Percentiles rank a stretch among this genome's conserved stretches.
Evolutionary conservation across 306 rosid species (phyloP).

Genomic region (Oxytropis ochrocephala): DNA sequence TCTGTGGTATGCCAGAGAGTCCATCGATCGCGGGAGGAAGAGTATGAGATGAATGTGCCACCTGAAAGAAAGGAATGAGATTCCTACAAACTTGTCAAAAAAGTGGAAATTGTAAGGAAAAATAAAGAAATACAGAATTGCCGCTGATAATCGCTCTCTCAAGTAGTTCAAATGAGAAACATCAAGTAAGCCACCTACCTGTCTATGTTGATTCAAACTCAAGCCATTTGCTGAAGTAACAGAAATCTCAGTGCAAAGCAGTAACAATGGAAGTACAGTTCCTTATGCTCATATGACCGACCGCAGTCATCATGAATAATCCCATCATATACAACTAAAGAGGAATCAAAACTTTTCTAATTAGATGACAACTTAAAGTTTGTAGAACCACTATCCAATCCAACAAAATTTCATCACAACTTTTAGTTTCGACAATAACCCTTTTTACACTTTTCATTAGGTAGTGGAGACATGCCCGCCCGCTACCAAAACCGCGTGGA

Average conservation of each 20-base stretch:
- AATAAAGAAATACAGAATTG: conserved; percentile 39
- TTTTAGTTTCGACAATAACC: conserved; percentile 33
- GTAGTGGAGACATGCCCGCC: conserved; percentile 65
- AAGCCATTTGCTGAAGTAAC: conserved; percentile 61
- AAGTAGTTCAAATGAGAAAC: conserved; percentile 68
- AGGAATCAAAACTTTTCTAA: neutral
- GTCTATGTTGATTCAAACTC: conserved; percentile 40
- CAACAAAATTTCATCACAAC: conserved; percentile 46
- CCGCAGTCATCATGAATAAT: conserved; percentile 54
- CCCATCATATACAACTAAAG: conserved; percentile 53
- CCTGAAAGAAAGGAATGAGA: conserved; percentile 29
- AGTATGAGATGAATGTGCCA: conserved; percentile 35
- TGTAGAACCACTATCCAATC: conserved; percentile 38
- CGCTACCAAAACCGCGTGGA: conserved; percentile 60
- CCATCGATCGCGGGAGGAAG: conserved; percentile 73
- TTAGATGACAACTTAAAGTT: conserved; percentile 19
- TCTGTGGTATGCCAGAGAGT: conserved; percentile 25
- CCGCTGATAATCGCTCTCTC: conserved; percentile 65
- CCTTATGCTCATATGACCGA: conserved; percentile 36
- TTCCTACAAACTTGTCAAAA: neutral
- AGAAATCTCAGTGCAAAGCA: conserved; percentile 66
- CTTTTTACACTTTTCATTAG: conserved; percentile 17
- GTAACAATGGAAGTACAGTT: conserved; percentile 58
- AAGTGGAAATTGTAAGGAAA: neutral
- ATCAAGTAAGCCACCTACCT: no score